Conservation (phyloP, 352 stramenopile species). For the Phytophthora litchii region DNA sequence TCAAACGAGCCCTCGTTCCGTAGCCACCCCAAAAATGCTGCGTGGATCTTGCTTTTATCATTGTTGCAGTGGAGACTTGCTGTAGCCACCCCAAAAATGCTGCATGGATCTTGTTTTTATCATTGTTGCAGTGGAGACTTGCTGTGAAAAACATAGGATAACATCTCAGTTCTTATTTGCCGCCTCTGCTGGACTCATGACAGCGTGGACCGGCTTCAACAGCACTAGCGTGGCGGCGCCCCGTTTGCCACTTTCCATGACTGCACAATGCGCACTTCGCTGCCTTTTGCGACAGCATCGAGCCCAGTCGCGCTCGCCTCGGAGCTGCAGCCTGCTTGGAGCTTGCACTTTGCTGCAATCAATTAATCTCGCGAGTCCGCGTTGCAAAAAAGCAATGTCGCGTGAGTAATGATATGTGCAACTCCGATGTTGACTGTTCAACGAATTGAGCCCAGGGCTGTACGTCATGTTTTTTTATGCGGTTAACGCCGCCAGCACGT, state of each 20-base stretch:
- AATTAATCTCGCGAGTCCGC: neutral
- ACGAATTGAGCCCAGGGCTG: slow-evolving; percentile 4
- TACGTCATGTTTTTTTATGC: slow-evolving; percentile 18
- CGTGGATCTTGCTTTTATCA: slow-evolving; percentile 3
- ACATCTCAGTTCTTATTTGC: slow-evolving; percentile 22
- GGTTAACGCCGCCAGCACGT: too few species aligned
- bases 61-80: neutral
- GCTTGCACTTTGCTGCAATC: slow-evolving; percentile 4
- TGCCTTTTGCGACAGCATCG: neutral
- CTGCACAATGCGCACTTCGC: neutral
- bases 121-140: neutral
- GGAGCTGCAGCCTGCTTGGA: slow-evolving; percentile 1
- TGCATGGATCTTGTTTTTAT: slow-evolving; percentile 3
- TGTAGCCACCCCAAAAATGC: neutral
- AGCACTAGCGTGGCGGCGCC: slow-evolving; percentile 7
- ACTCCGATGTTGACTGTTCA: slow-evolving; percentile 19
- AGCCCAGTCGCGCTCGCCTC: neutral
- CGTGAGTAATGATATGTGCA: slow-evolving; percentile 15
- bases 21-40: too few species aligned
- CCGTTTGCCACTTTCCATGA: slow-evolving; percentile 2
- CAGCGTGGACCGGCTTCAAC: neutral
- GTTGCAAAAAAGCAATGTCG: neutral
- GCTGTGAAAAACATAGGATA: slow-evolving; percentile 6
- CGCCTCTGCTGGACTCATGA: slow-evolving; percentile 13
- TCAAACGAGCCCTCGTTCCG: neutral